Evolutionary conservation across 2,329 filamentous ascomycete species (phyloP).

Genomic region (Aureobasidium pullulans): DNA sequence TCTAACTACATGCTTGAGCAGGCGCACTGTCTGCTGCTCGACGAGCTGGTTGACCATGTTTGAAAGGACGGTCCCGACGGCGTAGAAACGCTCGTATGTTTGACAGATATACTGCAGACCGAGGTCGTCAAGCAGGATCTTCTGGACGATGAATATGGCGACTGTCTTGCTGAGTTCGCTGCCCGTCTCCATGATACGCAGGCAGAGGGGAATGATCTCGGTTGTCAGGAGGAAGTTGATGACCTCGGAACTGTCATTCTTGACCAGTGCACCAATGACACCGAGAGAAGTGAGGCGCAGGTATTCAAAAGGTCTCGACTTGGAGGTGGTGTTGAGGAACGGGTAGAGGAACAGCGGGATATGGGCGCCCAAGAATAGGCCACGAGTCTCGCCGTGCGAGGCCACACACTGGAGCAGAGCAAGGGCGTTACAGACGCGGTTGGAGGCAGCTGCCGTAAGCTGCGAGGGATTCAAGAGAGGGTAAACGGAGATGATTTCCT

Average conservation of each 20-base stretch:
- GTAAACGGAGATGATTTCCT: conserved; percentile 99
- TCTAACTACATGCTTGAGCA: conserved; percentile 94
- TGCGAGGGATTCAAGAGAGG: conserved; percentile 93
- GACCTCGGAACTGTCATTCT: conserved; percentile 97
- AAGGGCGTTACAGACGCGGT: conserved; percentile 93
- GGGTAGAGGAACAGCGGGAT: conserved; percentile 97
- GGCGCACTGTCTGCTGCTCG: conserved; percentile 89
- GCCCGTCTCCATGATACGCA: conserved; percentile 98
- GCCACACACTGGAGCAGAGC: conserved; percentile 94
- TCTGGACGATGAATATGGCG: conserved; percentile 98
- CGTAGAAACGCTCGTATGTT: conserved; percentile 97
- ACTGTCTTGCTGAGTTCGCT: conserved; percentile 98
- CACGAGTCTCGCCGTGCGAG: conserved; percentile 92
- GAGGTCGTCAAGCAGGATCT: conserved; percentile 94
- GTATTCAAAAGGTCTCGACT: conserved; percentile 95
- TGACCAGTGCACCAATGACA: conserved; percentile 93
- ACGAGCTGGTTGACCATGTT: conserved; percentile 99
- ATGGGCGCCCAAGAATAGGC: conserved; percentile 84
- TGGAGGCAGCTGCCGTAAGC: conserved; percentile 92
- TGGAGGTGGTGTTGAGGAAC: conserved; percentile 97
- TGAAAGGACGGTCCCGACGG: conserved; percentile 91
- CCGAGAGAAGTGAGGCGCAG: conserved; percentile 90
- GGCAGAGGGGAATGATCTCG: conserved; percentile 94
- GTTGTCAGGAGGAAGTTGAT: conserved; percentile 98
- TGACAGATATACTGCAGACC: conserved; percentile 97